Conservation (phyloP, 208 protist genomes). For the Wallacemonas sp. region DNA sequence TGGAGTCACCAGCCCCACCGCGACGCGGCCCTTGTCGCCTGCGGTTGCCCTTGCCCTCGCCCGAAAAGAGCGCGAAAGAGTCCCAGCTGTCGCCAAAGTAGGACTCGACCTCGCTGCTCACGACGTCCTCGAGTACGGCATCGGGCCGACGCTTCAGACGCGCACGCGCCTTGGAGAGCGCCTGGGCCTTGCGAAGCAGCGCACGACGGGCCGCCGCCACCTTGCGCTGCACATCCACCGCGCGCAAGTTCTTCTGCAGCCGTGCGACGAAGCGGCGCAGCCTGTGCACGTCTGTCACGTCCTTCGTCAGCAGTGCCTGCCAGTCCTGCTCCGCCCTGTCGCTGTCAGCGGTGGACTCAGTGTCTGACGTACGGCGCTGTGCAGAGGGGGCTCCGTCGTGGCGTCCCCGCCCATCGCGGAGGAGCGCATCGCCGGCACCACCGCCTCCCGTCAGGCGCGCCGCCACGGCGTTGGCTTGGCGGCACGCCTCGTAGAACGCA, state of each 20-base stretch:
- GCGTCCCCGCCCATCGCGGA: no score
- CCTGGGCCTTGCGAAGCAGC: constrained; percentile 58
- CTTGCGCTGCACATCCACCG: constrained; percentile 53
- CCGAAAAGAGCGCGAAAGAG: not conserved
- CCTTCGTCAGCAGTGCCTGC: constrained; percentile 22
- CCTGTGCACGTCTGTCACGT: constrained; percentile 60
- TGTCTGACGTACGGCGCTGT: no score
- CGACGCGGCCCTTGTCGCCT: no score
- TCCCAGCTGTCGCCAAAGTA: constrained; percentile 13
- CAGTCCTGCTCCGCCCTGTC: constrained; percentile 2
- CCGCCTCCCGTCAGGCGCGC: constrained; percentile 16
- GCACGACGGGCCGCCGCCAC: constrained; percentile 26
- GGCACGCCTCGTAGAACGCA: constrained; percentile 49
- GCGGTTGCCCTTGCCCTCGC: not conserved
- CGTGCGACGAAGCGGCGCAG: constrained; percentile 60
- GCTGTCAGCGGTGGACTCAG: constrained; percentile 3
- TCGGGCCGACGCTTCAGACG: constrained; percentile 6
- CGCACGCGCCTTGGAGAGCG: constrained; percentile 37
- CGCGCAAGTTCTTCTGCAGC: constrained; percentile 48
- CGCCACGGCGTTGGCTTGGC: constrained; percentile 34
- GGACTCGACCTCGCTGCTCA: constrained; percentile 12
- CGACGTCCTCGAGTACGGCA: constrained; percentile 18
- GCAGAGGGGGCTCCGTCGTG: no score
- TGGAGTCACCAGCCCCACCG: no score
- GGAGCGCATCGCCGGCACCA: not conserved